Conservation (phyloP, 164 flowering plant species). For the Annona cherimola region DNA sequence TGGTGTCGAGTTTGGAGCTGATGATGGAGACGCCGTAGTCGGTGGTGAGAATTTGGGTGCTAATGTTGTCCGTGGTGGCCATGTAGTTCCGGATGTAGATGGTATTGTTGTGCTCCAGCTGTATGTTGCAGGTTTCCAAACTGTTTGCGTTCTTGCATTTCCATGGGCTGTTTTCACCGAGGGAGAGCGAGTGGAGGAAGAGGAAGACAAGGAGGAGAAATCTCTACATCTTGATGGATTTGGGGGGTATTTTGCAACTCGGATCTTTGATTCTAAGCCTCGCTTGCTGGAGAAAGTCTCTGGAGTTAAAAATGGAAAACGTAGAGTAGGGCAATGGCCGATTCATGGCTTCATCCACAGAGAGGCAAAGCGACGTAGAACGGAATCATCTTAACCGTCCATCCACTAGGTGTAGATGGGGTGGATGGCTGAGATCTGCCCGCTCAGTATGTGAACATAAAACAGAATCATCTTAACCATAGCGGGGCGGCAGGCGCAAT, state of each 20-base stretch:
- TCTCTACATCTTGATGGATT: conserved; percentile 26
- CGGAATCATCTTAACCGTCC: not conserved
- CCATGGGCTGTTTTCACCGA: conserved; percentile 22
- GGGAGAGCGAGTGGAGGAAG: conserved; percentile 16
- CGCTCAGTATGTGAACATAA: too few species aligned
- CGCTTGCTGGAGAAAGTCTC: too few species aligned
- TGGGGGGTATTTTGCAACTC: not conserved
- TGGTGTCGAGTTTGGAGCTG: conserved; percentile 52
- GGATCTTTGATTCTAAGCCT: conserved; percentile 4
- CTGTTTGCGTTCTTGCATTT: conserved; percentile 58
- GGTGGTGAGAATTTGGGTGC: conserved; percentile 40
- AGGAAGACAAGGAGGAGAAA: conserved; percentile 13
- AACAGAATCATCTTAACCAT: too few species aligned
- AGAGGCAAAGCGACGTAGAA: not conserved
- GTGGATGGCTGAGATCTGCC: not conserved
- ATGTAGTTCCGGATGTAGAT: conserved; percentile 61
- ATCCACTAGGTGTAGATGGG: not conserved
- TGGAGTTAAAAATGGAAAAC: too few species aligned
- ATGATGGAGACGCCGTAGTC: conserved; percentile 51
- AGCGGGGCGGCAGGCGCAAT: too few species aligned
- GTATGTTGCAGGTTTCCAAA: conserved; percentile 31
- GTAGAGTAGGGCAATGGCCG: not conserved
- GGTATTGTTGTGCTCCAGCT: conserved; percentile 48
- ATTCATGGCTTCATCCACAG: not conserved
- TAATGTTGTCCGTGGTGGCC: conserved; percentile 64